Evolutionary conservation across 306 rosid genomes (phyloP), one percentile per base, ranked within the genome.

Genomic region (Cicer yamashitae): DNA sequence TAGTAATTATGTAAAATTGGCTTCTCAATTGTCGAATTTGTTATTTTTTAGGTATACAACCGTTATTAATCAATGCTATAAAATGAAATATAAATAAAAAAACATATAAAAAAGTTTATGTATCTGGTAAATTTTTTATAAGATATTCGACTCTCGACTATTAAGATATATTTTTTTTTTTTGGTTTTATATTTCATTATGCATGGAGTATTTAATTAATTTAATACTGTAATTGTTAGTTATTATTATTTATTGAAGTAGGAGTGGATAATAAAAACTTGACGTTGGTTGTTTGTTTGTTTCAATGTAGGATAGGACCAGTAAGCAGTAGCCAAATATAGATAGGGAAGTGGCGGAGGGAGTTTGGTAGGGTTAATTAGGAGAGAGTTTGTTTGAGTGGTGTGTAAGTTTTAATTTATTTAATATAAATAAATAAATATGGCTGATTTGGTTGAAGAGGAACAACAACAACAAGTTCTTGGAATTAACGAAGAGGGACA

Each of bases 401-500:
- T 75, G 52, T 14, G 3, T 52, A 52, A 52, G 75, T 62, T 71
- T 83, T 74, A 75, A 82, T 82, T 77, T 52, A 30, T 30, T 30
- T 30, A 30, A 22, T 45, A 67, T 67, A 45, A 20, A 22, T 66
- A 44, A 63, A 40, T 66, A 80, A 89, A 88, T 6, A 60, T 94
- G 99, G 96, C 89, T 79, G 77, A 87, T 15, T 51, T 43, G 15
- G 77, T 66, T 34, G 73, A 50, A 46, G 84, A 85, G 25, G 83
- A 80, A 75, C 82, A 58, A 50, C 80, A 58, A 50, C 80, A 47
- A 18, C 79, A 76, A 71, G 66, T 72, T 84, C 67, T 83, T 83
- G 89, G 84, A 79, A 72, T 78, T 83, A 14, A 75, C 86, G 85
- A 52, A 75, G 76, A 77, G 70, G 72, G 78, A 10, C 41, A 66